Conservation (phyloP, 768 basidiomycete genomes). For the Royoungia palumana region DNA sequence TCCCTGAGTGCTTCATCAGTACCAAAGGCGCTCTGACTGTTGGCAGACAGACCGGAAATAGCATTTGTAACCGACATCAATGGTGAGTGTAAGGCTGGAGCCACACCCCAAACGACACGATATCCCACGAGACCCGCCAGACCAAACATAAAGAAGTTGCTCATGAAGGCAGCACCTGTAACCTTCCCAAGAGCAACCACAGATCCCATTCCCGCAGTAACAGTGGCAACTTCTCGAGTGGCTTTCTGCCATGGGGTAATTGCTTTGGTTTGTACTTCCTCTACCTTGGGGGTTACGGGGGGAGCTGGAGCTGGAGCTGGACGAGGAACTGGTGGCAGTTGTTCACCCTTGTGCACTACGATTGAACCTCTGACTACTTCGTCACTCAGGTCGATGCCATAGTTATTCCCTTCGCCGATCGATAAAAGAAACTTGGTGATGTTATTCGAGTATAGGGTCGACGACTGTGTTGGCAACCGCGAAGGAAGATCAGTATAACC, state of each 20-base stretch:
- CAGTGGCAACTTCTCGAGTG: conserved; percentile 65
- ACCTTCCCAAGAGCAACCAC: conserved; percentile 71
- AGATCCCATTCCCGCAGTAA: conserved; percentile 76
- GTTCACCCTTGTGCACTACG: conserved; percentile 63
- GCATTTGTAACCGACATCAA: conserved; percentile 91
- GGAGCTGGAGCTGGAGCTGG: conserved; percentile 61
- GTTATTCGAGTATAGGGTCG: conserved; percentile 88
- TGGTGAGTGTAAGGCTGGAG: conserved; percentile 84
- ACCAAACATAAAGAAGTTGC: conserved; percentile 85
- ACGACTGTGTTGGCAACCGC: conserved; percentile 86
- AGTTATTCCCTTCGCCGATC: conserved; percentile 61
- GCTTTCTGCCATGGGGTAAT: conserved; percentile 87
- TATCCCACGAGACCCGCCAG: conserved; percentile 84
- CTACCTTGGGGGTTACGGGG: conserved; percentile 47
- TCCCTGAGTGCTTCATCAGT: conserved; percentile 35
- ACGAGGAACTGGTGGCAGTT: conserved; percentile 66
- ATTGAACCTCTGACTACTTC: conserved; percentile 84
- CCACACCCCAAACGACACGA: conserved; percentile 86
- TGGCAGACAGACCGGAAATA: conserved; percentile 58
- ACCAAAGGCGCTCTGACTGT: conserved; percentile 6
- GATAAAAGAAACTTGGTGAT: conserved; percentile 87
- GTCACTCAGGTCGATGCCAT: conserved; percentile 68
- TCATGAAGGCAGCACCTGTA: conserved; percentile 83
- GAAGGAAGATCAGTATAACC: conserved; percentile 85
- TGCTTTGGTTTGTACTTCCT: conserved; percentile 45